Evolutionary conservation across 345 rosid species (phyloP).

Genomic region (Gossypium ekmanianum): DNA sequence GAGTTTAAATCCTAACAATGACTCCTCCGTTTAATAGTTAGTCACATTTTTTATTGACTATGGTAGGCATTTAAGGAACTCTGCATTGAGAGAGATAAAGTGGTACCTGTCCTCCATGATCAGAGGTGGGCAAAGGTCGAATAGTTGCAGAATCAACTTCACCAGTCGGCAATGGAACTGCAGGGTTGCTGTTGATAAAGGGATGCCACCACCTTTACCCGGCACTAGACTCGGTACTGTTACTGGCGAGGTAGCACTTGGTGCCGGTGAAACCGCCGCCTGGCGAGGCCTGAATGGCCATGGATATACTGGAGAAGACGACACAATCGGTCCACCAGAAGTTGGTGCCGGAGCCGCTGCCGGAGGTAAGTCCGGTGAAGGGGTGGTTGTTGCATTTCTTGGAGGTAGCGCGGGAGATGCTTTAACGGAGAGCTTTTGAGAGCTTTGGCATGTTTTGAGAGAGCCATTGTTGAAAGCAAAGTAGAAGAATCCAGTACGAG

Average conservation of each 20-base stretch:
- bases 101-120: constrained; percentile 34
- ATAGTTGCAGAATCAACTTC: constrained; percentile 90
- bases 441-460: constrained; percentile 43
- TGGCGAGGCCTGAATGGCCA: constrained; percentile 82
- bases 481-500: constrained; percentile 83
- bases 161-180: constrained; percentile 92
- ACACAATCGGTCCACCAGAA: constrained; percentile 44
- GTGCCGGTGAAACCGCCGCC: constrained; percentile 52
- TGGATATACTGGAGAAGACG: constrained; percentile 76
- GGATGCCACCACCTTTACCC: constrained; percentile 62
- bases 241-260: constrained; percentile 39
- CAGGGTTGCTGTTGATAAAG: constrained; percentile 91
- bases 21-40: too few relatives aligned
- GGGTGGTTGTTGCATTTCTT: constrained; percentile 8
- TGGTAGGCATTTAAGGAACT: too few relatives aligned
- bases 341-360: constrained; percentile 44
- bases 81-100: too few relatives aligned
- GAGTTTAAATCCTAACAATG: too few relatives aligned
- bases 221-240: constrained; percentile 42
- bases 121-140: constrained; percentile 62
- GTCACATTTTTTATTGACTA: too few relatives aligned
- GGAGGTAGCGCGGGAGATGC: constrained; percentile 40
- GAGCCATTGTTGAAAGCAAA: constrained; percentile 76
- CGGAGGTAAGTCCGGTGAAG: constrained; percentile 27
- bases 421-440: constrained; percentile 59